phyloP scores from a whole-genome alignment of 306 rosid species.

The Glycine soja region DNA sequence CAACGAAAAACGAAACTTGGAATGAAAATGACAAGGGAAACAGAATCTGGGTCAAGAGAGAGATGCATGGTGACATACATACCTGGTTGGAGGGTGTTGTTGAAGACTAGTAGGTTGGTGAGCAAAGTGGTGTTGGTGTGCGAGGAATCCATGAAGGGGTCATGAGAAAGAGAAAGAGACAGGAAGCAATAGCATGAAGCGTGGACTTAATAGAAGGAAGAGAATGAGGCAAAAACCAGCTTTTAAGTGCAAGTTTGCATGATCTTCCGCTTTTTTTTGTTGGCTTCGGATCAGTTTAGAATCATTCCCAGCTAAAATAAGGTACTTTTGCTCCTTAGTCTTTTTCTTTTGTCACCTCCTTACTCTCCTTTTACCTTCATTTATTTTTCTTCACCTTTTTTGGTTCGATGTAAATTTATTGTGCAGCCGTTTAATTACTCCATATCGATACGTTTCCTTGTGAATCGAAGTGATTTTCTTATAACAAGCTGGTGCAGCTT shows the following conservation, averaged over 20 bases:
- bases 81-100: slow-evolving; percentile 68
- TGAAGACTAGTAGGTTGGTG: slow-evolving; percentile 64
- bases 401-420: not conserved
- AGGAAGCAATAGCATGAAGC: not conserved
- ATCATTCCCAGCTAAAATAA: slow-evolving; percentile 1
- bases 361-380: slow-evolving; percentile 4
- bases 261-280: slow-evolving; percentile 53
- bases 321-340: slow-evolving; percentile 34
- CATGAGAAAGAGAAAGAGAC: slow-evolving; percentile 30
- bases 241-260: slow-evolving; percentile 58
- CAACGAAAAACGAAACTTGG: not conserved
- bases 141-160: slow-evolving; percentile 60
- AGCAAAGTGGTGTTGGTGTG: slow-evolving; percentile 37
- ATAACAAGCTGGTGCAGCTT: no score
- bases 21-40: not conserved
- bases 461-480: not conserved
- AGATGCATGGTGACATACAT: not conserved
- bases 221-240: slow-evolving; percentile 35
- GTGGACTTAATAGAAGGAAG: not conserved
- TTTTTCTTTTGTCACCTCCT: slow-evolving; percentile 39
- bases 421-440: not conserved
- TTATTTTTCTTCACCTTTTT: slow-evolving; percentile 25
- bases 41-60: not conserved
- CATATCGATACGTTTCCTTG: not conserved
- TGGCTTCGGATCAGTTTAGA: slow-evolving; percentile 49